phyloP scores from a whole-genome alignment of 805 yeast genomes.

The Wickerhamiella domercqiae region DNA sequence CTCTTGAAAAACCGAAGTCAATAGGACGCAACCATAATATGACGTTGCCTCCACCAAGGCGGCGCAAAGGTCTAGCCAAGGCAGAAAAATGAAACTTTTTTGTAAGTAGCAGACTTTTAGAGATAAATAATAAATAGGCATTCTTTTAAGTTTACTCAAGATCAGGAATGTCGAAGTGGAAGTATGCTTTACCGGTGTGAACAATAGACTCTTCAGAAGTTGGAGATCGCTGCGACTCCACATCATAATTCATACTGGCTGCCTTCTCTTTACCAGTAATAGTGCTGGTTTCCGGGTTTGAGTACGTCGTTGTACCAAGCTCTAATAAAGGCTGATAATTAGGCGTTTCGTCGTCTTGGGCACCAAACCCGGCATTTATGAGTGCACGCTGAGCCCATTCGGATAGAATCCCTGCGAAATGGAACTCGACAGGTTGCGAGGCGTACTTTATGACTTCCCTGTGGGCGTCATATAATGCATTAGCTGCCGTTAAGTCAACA shows the following conservation, averaged over 20 bases:
- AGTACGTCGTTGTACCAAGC: conserved; percentile 2
- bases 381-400: conserved; percentile 80
- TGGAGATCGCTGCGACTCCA: conserved; percentile 5
- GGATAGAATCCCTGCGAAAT: conserved; percentile 68
- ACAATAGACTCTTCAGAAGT: conserved; percentile 36
- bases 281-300: background rate
- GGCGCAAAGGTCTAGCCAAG: conserved; percentile 6
- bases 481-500: conserved; percentile 67
- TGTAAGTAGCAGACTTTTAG: no score
- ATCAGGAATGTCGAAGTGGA: conserved; percentile 64
- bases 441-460: conserved; percentile 59
- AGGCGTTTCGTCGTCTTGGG: conserved; percentile 9
- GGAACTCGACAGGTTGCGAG: conserved; percentile 75
- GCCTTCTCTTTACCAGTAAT: background rate
- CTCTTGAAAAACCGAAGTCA: background rate
- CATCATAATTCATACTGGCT: conserved; percentile 2
- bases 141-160: conserved; percentile 10
- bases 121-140: conserved; percentile 1
- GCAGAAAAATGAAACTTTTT: background rate
- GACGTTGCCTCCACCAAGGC: conserved; percentile 6
- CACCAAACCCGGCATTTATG: conserved; percentile 37
- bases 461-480: conserved; percentile 59
- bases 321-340: background rate
- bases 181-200: conserved; percentile 55
- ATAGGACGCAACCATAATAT: background rate